A percentile compares a stretch with the other conserved stretches of the same genome.
These are phyloP conservation scores for Nannizziopsis barbatae DNA, from an alignment of 2,329 filamentous ascomycete species.

Conservation along the genomic window DNA sequence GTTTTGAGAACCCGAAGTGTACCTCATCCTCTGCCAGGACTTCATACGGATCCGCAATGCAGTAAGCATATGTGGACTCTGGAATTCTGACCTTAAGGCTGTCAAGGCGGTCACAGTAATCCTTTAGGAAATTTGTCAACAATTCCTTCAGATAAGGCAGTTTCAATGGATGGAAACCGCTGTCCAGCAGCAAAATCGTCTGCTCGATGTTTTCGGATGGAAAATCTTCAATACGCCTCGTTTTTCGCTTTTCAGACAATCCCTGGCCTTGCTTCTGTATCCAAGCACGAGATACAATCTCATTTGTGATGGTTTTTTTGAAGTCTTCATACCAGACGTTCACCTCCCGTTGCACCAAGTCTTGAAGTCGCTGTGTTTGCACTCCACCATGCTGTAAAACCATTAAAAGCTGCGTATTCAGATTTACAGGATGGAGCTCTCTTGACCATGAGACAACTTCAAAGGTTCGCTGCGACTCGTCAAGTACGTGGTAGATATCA, in stretches of 20 bases:
- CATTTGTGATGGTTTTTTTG: constrained; percentile 29
- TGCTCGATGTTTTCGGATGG: constrained; percentile 26
- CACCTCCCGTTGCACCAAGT: constrained; percentile 32
- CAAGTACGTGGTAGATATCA: constrained; percentile 16
- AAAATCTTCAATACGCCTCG: constrained; percentile 28
- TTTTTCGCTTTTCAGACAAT: neutral
- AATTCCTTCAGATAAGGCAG: constrained; percentile 34
- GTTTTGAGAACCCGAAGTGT: constrained; percentile 44
- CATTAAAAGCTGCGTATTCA: constrained; percentile 46
- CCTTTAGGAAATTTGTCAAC: constrained; percentile 30
- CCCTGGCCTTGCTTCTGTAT: constrained; percentile 13
- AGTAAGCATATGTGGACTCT: constrained; percentile 44
- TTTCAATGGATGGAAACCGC: constrained; percentile 38
- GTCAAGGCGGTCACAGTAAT: constrained; percentile 35
- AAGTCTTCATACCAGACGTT: constrained; percentile 27
- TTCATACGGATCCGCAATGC: constrained; percentile 46
- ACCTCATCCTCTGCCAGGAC: constrained; percentile 45
- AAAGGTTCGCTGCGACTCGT: constrained; percentile 43
- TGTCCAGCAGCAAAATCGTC: constrained; percentile 30
- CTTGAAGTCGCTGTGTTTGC: constrained; percentile 31
- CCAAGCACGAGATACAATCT: constrained; percentile 25
- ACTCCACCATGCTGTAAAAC: constrained; percentile 46
- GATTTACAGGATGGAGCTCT: constrained; percentile 32
- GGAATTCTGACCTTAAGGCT: constrained; percentile 40
- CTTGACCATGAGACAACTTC: constrained; percentile 44